phyloP scores from a whole-genome alignment of 495 filamentous ascomycete species.

The Oleoguttula mirabilis region DNA sequence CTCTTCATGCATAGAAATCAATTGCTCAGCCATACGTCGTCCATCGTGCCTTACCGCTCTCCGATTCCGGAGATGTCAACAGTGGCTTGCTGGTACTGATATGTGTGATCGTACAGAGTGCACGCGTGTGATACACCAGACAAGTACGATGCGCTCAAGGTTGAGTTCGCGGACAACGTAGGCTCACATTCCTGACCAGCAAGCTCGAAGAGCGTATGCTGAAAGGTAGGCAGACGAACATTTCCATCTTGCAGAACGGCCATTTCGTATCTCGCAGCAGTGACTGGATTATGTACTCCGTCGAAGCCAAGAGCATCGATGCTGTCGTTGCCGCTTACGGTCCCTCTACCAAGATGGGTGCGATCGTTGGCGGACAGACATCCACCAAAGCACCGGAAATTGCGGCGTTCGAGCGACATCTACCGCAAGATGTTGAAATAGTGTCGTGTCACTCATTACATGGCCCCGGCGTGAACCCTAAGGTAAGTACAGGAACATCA shows the following conservation, averaged over 20 bases:
- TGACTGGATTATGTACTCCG: conserved; percentile 96
- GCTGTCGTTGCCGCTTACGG: conserved; percentile 74
- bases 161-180: conserved; percentile 68
- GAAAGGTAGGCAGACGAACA: conserved; percentile 51
- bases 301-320: conserved; percentile 84
- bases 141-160: conserved; percentile 59
- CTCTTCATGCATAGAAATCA: background rate
- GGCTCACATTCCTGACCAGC: conserved; percentile 18
- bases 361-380: conserved; percentile 93
- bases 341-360: conserved; percentile 83
- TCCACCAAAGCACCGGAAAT: conserved; percentile 98
- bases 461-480: conserved; percentile 42
- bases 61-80: too few species aligned
- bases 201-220: conserved; percentile 33
- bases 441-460: conserved; percentile 95
- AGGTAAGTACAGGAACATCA: too few species aligned
- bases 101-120: conserved; percentile 62
- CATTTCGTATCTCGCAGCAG: conserved; percentile 87
- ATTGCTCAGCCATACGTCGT: too few species aligned
- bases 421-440: conserved; percentile 82
- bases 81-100: too few species aligned
- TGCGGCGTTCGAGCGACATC: conserved; percentile 76
- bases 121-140: conserved; percentile 88
- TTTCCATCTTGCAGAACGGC: conserved; percentile 76
- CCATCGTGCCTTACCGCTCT: too few species aligned